phyloP scores from a whole-genome alignment of 2,329 filamentous ascomycete species.

The Didymella glomerata region DNA sequence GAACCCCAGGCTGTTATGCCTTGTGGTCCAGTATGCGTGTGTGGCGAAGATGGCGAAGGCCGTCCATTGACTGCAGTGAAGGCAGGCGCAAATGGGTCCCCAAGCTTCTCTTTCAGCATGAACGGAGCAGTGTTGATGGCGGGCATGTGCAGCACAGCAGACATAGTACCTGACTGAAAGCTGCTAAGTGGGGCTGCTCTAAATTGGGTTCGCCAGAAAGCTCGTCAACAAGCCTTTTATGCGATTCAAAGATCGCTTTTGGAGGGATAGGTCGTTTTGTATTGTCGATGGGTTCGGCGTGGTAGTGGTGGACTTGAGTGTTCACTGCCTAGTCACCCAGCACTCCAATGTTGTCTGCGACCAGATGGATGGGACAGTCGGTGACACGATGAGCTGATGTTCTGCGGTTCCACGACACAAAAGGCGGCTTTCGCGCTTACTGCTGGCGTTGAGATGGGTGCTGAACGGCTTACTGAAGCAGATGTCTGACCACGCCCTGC shows the following conservation, averaged over 20 bases:
- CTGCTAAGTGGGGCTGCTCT: slow-evolving; percentile 1
- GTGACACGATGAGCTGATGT: slow-evolving; percentile 24
- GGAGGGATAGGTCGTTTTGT: background rate
- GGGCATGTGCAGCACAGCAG: slow-evolving; percentile 43
- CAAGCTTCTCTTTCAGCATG: slow-evolving; percentile 41
- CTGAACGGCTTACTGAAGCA: background rate
- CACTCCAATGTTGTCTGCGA: slow-evolving; percentile 3
- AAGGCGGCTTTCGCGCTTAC: slow-evolving; percentile 34
- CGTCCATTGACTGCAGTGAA: slow-evolving; percentile 51
- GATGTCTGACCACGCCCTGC: slow-evolving; percentile 3
- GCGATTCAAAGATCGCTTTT: background rate
- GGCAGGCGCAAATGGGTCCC: slow-evolving; percentile 39
- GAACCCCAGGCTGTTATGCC: slow-evolving; percentile 12
- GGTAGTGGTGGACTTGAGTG: slow-evolving; percentile 1
- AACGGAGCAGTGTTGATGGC: slow-evolving; percentile 31
- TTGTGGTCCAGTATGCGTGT: slow-evolving; percentile 13
- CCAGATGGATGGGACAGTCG: slow-evolving; percentile 18
- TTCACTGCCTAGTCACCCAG: slow-evolving; percentile 9
- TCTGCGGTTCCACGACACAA: slow-evolving; percentile 28
- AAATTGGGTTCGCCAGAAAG: slow-evolving; percentile 3
- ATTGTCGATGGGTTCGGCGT: slow-evolving; percentile 1
- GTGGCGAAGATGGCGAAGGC: slow-evolving; percentile 35
- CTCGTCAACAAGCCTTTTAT: slow-evolving; percentile 2
- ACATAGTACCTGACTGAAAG: slow-evolving; percentile 38
- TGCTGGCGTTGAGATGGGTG: slow-evolving; percentile 9